Evolutionary conservation across 768 basidiomycete genomes (phyloP), one percentile per base, ranked within the genome.

Genomic region (Suillus occidentalis): DNA sequence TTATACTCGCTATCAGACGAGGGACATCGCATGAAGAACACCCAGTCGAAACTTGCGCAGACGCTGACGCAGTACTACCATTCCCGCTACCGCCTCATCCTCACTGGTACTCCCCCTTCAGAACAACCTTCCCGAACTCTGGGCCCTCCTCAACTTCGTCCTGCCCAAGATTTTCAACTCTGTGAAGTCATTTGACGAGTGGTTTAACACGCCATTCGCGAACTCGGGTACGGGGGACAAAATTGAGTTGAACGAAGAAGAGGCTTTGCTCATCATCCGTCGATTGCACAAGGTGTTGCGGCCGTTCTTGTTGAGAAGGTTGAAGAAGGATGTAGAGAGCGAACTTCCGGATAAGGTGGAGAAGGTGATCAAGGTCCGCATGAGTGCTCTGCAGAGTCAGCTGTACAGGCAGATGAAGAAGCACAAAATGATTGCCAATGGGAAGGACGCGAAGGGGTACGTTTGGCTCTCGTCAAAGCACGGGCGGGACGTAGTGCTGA

Each of bases 121-220:
- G 78, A 98, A 98, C 81, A 98, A 98, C 76, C 87, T 98, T 42
- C 95, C 95, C 6, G 96, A 98, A 77, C 79, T 98, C 49, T 97
- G 96, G 95, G 86, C 96, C 0, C 83, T 97, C 55, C 89, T 98
- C 73, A 98, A 98, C 76, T 98, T 98, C 74, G 95, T 91, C 40
- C 84, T 95, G 6, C 94, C 94, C 16, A 95, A 93, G 78, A 88
- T 99, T 74, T 99, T 99, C 85, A 99, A 98, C 81, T 99, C 97
- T 0, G 95, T 97, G 66, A 97, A 98, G 76, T 97, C 95, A 25
- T 99, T 99, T 75, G 97, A 99, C 72, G 97, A 99, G 73, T 99
- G 97, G 97, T 99, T 99, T 85, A 99, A 98, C 80, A 97, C 97
- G 2, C 97, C 97, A 0, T 99, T 99, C 69, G 97, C 97, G 65